Percentiles rank a stretch among this genome's conserved stretches.
phyloP scores from a whole-genome alignment of 1,139 yeast genomes.

The Suhomyces taliae region DNA sequence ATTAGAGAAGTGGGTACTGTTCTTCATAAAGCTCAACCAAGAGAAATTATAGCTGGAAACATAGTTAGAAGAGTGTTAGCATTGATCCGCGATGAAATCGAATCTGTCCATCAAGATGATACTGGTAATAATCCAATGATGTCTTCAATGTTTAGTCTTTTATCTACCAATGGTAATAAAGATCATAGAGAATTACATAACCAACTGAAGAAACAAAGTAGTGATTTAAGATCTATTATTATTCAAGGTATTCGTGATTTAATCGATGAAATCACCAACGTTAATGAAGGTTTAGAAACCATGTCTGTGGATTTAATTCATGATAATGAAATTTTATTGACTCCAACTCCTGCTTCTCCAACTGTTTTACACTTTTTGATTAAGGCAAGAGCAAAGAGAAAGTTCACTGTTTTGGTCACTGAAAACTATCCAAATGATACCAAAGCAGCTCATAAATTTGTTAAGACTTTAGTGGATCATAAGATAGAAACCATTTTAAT shows the following conservation, averaged over 20 bases:
- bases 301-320: slow-evolving; percentile 93
- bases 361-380: slow-evolving; percentile 86
- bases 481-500: slow-evolving; percentile 88
- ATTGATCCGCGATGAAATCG: slow-evolving; percentile 83
- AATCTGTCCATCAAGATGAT: slow-evolving; percentile 42
- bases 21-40: slow-evolving; percentile 65
- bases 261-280: slow-evolving; percentile 86
- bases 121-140: slow-evolving; percentile 55
- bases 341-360: slow-evolving; percentile 91
- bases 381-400: slow-evolving; percentile 86
- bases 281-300: slow-evolving; percentile 86
- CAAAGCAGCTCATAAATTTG: slow-evolving; percentile 72
- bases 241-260: slow-evolving; percentile 94
- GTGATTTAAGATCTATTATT: slow-evolving; percentile 81
- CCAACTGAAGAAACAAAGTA: slow-evolving; percentile 44
- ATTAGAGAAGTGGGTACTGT: slow-evolving; percentile 65
- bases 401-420: slow-evolving; percentile 87
- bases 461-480: slow-evolving; percentile 74
- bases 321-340: slow-evolving; percentile 85
- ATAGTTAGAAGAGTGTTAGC: slow-evolving; percentile 88
- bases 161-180: slow-evolving; percentile 50
- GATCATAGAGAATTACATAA: slow-evolving; percentile 29
- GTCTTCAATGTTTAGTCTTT: slow-evolving; percentile 84
- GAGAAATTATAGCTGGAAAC: slow-evolving; percentile 87
- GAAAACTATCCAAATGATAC: slow-evolving; percentile 92